These are phyloP conservation scores for Pichia sp. DNA, from an alignment of 1,139 yeast genomes.

Conservation along the genomic window DNA sequence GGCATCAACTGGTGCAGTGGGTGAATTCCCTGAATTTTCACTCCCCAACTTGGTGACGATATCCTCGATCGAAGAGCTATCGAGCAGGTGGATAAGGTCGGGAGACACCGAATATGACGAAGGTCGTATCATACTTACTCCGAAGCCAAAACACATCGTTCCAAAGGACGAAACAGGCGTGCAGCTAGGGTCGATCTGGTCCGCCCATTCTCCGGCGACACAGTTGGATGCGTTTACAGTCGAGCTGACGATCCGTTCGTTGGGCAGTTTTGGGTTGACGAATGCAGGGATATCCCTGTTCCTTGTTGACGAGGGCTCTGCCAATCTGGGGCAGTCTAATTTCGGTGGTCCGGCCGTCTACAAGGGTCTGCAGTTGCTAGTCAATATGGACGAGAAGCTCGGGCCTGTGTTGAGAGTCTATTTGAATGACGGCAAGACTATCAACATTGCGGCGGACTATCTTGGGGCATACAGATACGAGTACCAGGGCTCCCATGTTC, in stretches of 20 bases:
- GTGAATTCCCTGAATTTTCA: slow-evolving; percentile 31
- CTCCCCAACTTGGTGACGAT: slow-evolving; percentile 36
- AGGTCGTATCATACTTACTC: slow-evolving; percentile 44
- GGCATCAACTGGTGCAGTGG: not conserved
- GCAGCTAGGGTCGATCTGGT: slow-evolving; percentile 49
- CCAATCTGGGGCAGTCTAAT: slow-evolving; percentile 13
- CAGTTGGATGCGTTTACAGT: slow-evolving; percentile 48
- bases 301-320: slow-evolving; percentile 34
- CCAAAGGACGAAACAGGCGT: slow-evolving; percentile 20
- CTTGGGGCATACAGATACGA: slow-evolving; percentile 31
- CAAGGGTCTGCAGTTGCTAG: slow-evolving; percentile 53
- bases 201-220: slow-evolving; percentile 26
- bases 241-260: slow-evolving; percentile 58
- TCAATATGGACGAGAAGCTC: slow-evolving; percentile 23
- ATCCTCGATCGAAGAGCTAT: slow-evolving; percentile 22
- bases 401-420: slow-evolving; percentile 53
- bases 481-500: slow-evolving; percentile 65
- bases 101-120: slow-evolving; percentile 35
- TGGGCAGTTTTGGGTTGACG: slow-evolving; percentile 43
- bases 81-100: slow-evolving; percentile 32
- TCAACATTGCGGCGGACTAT: slow-evolving; percentile 27
- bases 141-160: slow-evolving; percentile 32
- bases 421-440: slow-evolving; percentile 49
- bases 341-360: slow-evolving; percentile 50
- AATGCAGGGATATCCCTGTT: slow-evolving; percentile 52